phyloP scores from a whole-genome alignment of 139 green algal species.

The Asterochloris sp. region DNA sequence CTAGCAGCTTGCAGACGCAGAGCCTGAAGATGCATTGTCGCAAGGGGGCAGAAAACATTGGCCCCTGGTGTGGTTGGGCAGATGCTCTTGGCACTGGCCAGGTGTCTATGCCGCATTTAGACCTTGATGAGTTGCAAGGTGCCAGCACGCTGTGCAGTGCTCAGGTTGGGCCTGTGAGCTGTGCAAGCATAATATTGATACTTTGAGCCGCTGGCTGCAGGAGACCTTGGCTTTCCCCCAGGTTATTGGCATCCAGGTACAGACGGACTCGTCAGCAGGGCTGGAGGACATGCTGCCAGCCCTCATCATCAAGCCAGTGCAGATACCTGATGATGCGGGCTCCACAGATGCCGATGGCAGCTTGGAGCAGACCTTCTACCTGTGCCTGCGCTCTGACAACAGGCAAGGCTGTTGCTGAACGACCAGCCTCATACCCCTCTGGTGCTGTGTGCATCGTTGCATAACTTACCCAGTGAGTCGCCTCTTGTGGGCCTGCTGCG shows the following conservation, averaged over 20 bases:
- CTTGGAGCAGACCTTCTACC: constrained; percentile 26
- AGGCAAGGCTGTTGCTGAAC: constrained; percentile 9
- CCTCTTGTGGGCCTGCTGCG: no score
- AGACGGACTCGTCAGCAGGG: constrained; percentile 33
- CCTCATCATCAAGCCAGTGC: constrained; percentile 35
- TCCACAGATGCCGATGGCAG: not conserved
- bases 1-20: no score
- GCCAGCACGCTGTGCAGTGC: no score
- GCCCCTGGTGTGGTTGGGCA: no score
- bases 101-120: no score
- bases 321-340: not conserved
- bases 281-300: constrained; percentile 43
- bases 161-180: not conserved
- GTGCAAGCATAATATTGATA: not conserved
- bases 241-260: constrained; percentile 48
- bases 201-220: not conserved
- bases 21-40: no score
- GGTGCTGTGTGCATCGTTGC: no score
- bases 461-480: no score
- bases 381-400: constrained; percentile 69
- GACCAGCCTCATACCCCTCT: no score
- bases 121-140: no score
- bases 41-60: no score
- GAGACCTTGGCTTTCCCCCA: constrained; percentile 6
- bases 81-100: no score